Evolutionary conservation across 106 monocot genomes (phyloP).

Genomic region (Agapanthus africanus): DNA sequence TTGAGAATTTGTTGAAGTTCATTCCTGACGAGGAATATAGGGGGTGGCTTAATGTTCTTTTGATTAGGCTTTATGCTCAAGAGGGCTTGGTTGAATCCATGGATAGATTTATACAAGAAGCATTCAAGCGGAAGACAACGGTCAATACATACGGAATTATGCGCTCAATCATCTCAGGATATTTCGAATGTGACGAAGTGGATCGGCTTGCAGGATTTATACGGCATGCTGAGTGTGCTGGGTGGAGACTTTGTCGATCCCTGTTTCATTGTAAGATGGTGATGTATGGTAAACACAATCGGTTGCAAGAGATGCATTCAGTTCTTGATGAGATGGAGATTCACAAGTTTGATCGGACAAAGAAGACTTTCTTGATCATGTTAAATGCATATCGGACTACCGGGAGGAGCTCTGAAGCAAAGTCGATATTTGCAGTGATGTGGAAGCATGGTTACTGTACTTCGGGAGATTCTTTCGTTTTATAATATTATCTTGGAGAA

Average conservation of each 20-base stretch:
- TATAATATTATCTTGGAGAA: slow-evolving; percentile 11
- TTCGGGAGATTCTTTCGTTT: slow-evolving; percentile 15
- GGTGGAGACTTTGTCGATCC: slow-evolving; percentile 64
- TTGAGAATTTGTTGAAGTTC: slow-evolving; percentile 37
- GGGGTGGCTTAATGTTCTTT: slow-evolving; percentile 58
- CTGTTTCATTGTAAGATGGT: slow-evolving; percentile 80
- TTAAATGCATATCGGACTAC: slow-evolving; percentile 46
- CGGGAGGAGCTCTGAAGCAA: slow-evolving; percentile 55
- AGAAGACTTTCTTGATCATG: slow-evolving; percentile 70
- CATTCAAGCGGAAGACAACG: slow-evolving; percentile 34
- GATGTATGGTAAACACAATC: slow-evolving; percentile 61
- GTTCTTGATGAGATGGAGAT: slow-evolving; percentile 68
- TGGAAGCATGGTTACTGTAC: slow-evolving; percentile 57
- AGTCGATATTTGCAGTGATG: slow-evolving; percentile 51
- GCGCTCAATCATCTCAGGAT: too few species aligned
- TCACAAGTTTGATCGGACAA: slow-evolving; percentile 34
- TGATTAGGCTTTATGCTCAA: slow-evolving; percentile 65
- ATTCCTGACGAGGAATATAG: slow-evolving; percentile 46
- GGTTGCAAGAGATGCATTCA: slow-evolving; percentile 58
- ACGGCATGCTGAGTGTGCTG: slow-evolving; percentile 49
- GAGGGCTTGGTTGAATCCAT: slow-evolving; percentile 58
- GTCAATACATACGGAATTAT: slow-evolving; percentile 30
- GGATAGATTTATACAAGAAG: slow-evolving; percentile 54
- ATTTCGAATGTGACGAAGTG: slow-evolving; percentile 40
- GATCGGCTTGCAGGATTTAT: slow-evolving; percentile 46